phyloP scores from a whole-genome alignment of 75 land plant genomes.

The Pinus taeda region DNA sequence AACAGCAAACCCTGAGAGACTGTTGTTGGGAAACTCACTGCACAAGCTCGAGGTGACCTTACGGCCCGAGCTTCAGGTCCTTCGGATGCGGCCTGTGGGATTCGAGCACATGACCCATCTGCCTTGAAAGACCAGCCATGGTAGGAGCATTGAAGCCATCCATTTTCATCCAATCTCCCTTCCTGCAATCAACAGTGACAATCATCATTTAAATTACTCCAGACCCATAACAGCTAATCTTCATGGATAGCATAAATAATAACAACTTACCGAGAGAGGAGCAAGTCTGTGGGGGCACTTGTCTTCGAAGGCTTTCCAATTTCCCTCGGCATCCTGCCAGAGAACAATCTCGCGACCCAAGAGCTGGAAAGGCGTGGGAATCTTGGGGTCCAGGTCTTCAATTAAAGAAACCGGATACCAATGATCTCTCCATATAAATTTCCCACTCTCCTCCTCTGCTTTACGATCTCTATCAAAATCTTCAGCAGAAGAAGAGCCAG shows the following conservation, averaged over 20 bases:
- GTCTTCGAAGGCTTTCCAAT: conserved; percentile 93
- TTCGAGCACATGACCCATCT: conserved; percentile 73
- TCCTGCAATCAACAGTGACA: conserved; percentile 43
- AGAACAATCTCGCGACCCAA: conserved; percentile 85
- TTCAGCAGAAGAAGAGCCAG: too few relatives aligned
- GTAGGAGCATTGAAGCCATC: conserved; percentile 94
- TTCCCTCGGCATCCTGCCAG: conserved; percentile 63
- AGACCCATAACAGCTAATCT: not conserved
- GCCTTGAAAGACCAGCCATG: conserved; percentile 98
- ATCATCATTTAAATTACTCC: not conserved
- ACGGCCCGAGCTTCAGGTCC: conserved; percentile 93
- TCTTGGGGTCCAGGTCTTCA: conserved; percentile 77
- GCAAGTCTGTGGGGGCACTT: conserved; percentile 97
- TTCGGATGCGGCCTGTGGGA: conserved; percentile 84
- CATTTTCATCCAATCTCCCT: conserved; percentile 93
- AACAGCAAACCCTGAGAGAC: conserved; percentile 95
- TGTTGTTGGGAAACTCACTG: conserved; percentile 59
- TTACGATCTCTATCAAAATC: too few relatives aligned
- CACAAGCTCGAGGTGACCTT: conserved; percentile 82
- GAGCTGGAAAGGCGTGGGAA: conserved; percentile 93
- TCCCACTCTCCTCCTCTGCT: not conserved
- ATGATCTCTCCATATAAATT: conserved; percentile 90
- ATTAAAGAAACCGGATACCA: conserved; percentile 98
- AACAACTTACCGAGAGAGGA: conserved; percentile 70
- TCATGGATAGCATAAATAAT: not conserved